phyloP scores from a whole-genome alignment of 352 stramenopile species.

The Peronospora tabacina region DNA sequence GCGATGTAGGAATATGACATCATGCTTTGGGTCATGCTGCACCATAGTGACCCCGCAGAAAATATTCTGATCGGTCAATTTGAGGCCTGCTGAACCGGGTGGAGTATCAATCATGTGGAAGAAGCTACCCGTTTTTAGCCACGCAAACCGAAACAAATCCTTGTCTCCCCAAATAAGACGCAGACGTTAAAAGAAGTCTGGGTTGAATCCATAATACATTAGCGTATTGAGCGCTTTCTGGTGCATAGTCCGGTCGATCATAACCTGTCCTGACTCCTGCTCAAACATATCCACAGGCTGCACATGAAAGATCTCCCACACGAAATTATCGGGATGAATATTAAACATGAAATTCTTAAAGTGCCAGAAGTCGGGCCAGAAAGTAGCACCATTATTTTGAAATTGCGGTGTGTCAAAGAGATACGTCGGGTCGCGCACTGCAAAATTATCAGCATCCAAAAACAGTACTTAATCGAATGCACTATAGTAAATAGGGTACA shows the following conservation, averaged over 20 bases:
- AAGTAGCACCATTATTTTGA: conserved; percentile 36
- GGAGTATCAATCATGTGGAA: conserved; percentile 47
- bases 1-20: conserved; percentile 47
- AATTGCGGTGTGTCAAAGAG: conserved; percentile 41
- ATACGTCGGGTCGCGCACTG: conserved; percentile 38
- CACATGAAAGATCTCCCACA: conserved; percentile 49
- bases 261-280: conserved; percentile 60
- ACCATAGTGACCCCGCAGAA: conserved; percentile 59
- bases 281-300: conserved; percentile 59
- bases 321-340: conserved; percentile 41
- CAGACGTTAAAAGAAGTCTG: conserved; percentile 27
- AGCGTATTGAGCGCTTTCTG: conserved; percentile 28
- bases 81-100: conserved; percentile 28
- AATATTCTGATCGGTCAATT: conserved; percentile 26
- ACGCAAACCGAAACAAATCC: conserved; percentile 52
- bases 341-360: conserved; percentile 53
- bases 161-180: conserved; percentile 52
- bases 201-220: conserved; percentile 41
- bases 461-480: conserved; percentile 43
- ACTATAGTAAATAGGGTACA: conserved; percentile 40
- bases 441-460: conserved; percentile 52
- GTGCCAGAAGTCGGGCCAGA: conserved; percentile 71
- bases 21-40: conserved; percentile 34
- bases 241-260: conserved; percentile 39
- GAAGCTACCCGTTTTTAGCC: conserved; percentile 35